Percentiles rank a stretch among this genome's conserved stretches.
Conservation (phyloP, 495 filamentous ascomycete genomes). For the Trichocladium uniseriatum region DNA sequence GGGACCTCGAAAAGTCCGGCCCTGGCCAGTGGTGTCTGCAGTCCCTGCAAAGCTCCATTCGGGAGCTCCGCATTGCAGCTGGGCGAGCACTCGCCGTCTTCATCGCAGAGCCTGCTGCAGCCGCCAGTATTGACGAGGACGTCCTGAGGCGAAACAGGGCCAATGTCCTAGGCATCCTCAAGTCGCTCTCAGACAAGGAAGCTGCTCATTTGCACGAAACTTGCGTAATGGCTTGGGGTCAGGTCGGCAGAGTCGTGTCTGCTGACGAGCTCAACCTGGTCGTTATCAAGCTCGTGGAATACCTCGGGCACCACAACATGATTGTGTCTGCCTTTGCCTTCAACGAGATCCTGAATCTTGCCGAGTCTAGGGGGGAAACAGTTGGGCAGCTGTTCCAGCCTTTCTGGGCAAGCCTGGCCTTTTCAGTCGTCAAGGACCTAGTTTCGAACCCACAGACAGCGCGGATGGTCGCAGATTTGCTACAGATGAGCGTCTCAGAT, state of each 20-base stretch:
- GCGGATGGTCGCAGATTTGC: constrained; percentile 67
- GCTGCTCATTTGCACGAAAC: constrained; percentile 64
- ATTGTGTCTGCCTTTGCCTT: constrained; percentile 71
- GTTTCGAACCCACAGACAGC: constrained; percentile 70
- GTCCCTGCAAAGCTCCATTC: constrained; percentile 68
- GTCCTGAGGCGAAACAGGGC: constrained; percentile 54
- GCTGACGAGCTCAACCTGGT: constrained; percentile 81
- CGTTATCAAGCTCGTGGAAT: constrained; percentile 72
- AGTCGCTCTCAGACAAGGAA: constrained; percentile 56
- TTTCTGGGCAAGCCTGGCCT: constrained; percentile 76
- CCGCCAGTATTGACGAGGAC: constrained; percentile 26
- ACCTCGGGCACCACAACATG: constrained; percentile 72
- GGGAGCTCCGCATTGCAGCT: constrained; percentile 78
- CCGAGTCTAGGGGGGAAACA: constrained; percentile 49
- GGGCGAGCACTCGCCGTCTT: constrained; percentile 49
- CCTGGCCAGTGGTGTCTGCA: constrained; percentile 74
- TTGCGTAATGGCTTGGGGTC: constrained; percentile 72
- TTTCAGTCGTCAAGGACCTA: constrained; percentile 71
- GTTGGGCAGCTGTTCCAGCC: constrained; percentile 64
- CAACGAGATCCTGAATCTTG: constrained; percentile 59
- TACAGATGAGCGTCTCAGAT: constrained; percentile 60
- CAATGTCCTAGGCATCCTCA: constrained; percentile 57
- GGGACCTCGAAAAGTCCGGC: constrained; percentile 55
- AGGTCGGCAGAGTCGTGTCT: constrained; percentile 52
- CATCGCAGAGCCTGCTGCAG: constrained; percentile 44